A percentile compares a stretch with the other conserved stretches of the same genome.
phyloP scores from a whole-genome alignment of 208 protist species.

The Herpetomonas muscarum region DNA sequence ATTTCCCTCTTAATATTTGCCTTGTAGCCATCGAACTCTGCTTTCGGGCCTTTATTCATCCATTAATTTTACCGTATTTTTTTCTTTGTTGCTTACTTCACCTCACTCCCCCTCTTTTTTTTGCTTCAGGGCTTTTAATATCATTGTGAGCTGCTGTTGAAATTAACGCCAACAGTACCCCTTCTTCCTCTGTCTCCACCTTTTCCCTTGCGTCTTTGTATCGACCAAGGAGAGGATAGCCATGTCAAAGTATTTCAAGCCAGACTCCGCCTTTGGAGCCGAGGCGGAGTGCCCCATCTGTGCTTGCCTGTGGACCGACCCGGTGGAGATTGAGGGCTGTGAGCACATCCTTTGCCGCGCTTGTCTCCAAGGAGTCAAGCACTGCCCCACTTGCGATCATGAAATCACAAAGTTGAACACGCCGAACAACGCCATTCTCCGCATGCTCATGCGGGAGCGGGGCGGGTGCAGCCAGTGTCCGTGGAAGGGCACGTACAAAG shows the following conservation, averaged over 20 bases:
- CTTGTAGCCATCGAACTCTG: too few species aligned
- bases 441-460: conserved; percentile 31
- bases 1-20: not conserved
- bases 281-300: conserved; percentile 48
- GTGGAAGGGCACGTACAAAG: conserved; percentile 52
- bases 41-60: too few species aligned
- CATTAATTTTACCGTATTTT: not conserved
- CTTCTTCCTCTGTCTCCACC: conserved; percentile 2
- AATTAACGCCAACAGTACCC: too few species aligned
- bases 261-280: conserved; percentile 29
- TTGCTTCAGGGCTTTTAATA: too few species aligned
- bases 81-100: conserved; percentile 3
- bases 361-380: conserved; percentile 28
- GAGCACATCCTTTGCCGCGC: conserved; percentile 56
- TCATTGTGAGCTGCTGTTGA: too few species aligned
- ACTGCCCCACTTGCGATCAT: conserved; percentile 47
- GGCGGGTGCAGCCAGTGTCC: conserved; percentile 47
- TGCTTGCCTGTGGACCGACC: conserved; percentile 35
- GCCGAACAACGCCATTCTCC: conserved; percentile 38
- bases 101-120: too few species aligned
- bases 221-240: not conserved
- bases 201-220: not conserved
- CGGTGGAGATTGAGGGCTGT: conserved; percentile 38
- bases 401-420: conserved; percentile 14
- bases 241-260: conserved; percentile 49